Conservation (phyloP, 768 basidiomycete genomes). For the Gyrodon lividus region DNA sequence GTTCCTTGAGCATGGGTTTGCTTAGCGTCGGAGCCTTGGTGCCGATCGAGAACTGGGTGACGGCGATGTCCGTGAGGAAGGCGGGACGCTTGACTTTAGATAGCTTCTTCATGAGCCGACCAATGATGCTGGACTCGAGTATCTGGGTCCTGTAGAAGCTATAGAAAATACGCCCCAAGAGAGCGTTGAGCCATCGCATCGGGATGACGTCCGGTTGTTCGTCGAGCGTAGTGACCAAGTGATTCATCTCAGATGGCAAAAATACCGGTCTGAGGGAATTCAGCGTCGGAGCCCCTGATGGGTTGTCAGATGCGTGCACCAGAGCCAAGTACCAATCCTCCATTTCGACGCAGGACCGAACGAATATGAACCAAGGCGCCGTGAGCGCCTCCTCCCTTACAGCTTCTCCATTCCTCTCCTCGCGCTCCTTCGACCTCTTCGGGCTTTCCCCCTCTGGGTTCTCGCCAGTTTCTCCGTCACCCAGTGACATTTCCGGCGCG, state of each 20-base stretch:
- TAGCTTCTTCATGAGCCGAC: slow-evolving; percentile 89
- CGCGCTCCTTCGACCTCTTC: slow-evolving; percentile 42
- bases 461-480: slow-evolving; percentile 25
- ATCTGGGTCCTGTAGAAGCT: slow-evolving; percentile 82
- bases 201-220: slow-evolving; percentile 94
- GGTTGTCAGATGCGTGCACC: slow-evolving; percentile 67
- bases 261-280: slow-evolving; percentile 65
- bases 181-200: slow-evolving; percentile 95
- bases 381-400: slow-evolving; percentile 52
- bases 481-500: slow-evolving; percentile 50
- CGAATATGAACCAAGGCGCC: slow-evolving; percentile 92
- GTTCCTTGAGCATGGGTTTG: slow-evolving; percentile 98
- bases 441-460: slow-evolving; percentile 40
- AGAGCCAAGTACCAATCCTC: slow-evolving; percentile 95
- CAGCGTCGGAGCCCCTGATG: slow-evolving; percentile 60
- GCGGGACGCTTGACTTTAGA: slow-evolving; percentile 86
- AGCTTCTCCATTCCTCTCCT: slow-evolving; percentile 32
- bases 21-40: slow-evolving; percentile 80
- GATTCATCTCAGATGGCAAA: slow-evolving; percentile 73
- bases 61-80: slow-evolving; percentile 81
- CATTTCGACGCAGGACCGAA: slow-evolving; percentile 86
- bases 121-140: slow-evolving; percentile 83
- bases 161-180: slow-evolving; percentile 91
- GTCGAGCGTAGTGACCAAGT: slow-evolving; percentile 82
- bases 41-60: slow-evolving; percentile 89